phyloP scores from a whole-genome alignment of 2,329 filamentous ascomycete species.

The Blastomyces silverae region DNA sequence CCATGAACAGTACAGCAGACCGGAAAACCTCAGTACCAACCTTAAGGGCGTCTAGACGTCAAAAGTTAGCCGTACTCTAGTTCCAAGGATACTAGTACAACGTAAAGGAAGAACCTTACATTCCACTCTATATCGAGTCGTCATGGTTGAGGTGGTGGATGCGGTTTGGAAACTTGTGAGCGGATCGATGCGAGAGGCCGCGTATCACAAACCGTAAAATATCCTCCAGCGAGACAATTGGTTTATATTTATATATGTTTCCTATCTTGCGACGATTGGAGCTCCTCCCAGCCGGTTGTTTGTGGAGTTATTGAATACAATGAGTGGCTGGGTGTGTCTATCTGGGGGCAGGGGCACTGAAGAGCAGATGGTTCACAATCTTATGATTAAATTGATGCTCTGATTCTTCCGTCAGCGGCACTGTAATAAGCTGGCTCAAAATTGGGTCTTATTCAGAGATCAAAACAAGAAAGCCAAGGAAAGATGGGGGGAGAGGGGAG shows the following conservation, averaged over 20 bases:
- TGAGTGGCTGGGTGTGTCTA: background rate
- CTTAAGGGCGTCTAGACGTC: constrained; percentile 56
- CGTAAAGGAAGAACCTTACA: constrained; percentile 47
- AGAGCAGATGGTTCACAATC: background rate
- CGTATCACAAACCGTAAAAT: background rate
- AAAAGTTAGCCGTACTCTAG: background rate
- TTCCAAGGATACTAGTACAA: background rate
- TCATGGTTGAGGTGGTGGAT: constrained; percentile 31
- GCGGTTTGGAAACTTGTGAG: background rate
- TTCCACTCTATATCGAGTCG: constrained; percentile 55
- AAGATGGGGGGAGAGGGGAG: background rate
- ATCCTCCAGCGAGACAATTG: background rate
- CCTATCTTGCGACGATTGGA: background rate
- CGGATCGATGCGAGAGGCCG: background rate
- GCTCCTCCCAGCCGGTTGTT: background rate
- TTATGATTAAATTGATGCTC: background rate
- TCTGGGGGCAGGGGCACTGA: background rate
- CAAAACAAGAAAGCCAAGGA: background rate
- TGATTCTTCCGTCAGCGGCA: no score
- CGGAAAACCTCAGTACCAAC: constrained; percentile 31
- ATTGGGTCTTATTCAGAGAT: background rate
- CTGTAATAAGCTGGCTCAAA: background rate
- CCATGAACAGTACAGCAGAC: background rate
- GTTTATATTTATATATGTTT: background rate
- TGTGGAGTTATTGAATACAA: background rate